These are phyloP conservation scores for Ciborinia camelliae DNA, from an alignment of 2,329 filamentous ascomycete genomes.

Conservation along the genomic window DNA sequence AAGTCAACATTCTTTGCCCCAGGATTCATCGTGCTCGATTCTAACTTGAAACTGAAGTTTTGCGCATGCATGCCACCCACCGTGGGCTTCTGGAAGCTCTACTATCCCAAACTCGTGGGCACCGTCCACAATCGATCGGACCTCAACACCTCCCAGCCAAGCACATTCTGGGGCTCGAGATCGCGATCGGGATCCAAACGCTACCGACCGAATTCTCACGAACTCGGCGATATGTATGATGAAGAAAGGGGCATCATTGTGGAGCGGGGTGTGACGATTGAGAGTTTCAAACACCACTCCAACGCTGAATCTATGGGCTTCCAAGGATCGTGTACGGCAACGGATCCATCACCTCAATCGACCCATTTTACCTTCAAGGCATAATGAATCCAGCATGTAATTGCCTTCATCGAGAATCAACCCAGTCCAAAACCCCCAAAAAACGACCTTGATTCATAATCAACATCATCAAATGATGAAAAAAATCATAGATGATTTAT, in stretches of 20 bases:
- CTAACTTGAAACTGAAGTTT: background rate
- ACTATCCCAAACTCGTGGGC: background rate
- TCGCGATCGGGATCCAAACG: background rate
- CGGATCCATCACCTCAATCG: background rate
- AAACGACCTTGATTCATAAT: too few species aligned
- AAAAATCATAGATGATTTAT: too few species aligned
- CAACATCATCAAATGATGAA: too few species aligned
- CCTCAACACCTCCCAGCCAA: background rate
- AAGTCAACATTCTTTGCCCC: background rate
- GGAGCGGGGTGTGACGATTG: background rate
- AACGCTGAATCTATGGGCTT: background rate
- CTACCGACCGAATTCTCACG: background rate
- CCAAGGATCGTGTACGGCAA: background rate
- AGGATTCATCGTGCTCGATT: too few species aligned
- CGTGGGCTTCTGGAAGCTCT: slow-evolving; percentile 1
- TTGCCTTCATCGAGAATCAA: too few species aligned
- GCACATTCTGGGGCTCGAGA: background rate
- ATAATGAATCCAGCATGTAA: too few species aligned
- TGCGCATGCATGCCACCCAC: slow-evolving; percentile 1
- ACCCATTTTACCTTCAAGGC: background rate
- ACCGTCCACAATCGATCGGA: background rate
- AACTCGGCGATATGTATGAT: background rate
- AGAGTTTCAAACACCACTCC: background rate
- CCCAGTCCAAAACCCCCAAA: too few species aligned
- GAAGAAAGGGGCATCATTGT: background rate